Base-by-base conservation (phyloP, 2,329 filamentous ascomycete genomes). In the Penicillium sp. region DNA sequence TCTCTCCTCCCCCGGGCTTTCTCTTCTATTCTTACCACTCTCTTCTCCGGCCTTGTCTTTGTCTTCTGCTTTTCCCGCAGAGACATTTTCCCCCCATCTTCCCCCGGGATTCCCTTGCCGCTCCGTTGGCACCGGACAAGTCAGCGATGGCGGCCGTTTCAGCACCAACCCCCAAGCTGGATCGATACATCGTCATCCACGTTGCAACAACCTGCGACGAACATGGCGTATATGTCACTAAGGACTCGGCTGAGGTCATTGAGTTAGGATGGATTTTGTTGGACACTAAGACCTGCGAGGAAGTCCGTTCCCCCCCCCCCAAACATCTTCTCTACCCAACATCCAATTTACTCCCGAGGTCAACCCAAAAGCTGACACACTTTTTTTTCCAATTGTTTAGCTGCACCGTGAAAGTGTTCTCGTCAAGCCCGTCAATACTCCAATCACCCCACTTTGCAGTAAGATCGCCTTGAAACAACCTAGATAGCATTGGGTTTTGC, bases 161-260 rank as follows among this genome's bases (percentile, higher is more conserved):
- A 69, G 70, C 75, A 62, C 73, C 81, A 80, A 84, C 85, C 66
- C 82, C 87, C 67, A 89, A 89, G 78, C 85, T 96, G 78, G 94
- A 99, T 80, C 90, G 93, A 76, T 99, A 96, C 79, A 89, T 97
- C 65, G 90, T 99, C 71, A 96, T 97, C 75, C 94, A 99, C 78
- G 93, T 97, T 72, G 94, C 94, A 62, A 99, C 94, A 35, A 99
- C 94, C 66, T 99, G 94, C 79, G 94, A 99, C 76, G 94, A 99
- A 77, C 94, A 99, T 78, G 94, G 94, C 61, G 94, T 99, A 64
- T 99, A 99, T 77, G 94, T 99, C 57, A 99, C 94, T 58, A 97
- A 97, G 79, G 94, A 99, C 78, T 97, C 94, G 57, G 94, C 94
- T 61, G 94, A 99, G 81, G 94, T 99, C 65, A 99, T 99, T 76